These are phyloP conservation scores for Psidium guajava DNA, from an alignment of 345 rosid genomes.

Conservation along the genomic window DNA sequence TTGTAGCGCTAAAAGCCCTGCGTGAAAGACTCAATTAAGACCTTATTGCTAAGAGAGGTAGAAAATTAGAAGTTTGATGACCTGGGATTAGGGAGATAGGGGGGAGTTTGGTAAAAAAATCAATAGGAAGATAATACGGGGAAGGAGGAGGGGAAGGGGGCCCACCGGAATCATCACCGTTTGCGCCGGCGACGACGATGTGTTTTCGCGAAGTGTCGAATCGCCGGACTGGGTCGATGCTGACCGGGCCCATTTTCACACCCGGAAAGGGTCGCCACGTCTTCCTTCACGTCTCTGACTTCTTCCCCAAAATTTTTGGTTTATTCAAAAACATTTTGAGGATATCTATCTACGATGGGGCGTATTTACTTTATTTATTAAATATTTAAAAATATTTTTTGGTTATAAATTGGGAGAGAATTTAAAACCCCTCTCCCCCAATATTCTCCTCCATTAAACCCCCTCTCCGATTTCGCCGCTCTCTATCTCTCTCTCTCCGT, in stretches of 20 bases:
- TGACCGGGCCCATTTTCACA: neutral
- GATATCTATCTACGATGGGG: neutral
- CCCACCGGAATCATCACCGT: neutral
- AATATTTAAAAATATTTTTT: too few species aligned
- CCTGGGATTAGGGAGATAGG: too few species aligned
- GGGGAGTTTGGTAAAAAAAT: neutral
- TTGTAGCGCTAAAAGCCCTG: rapidly evolving
- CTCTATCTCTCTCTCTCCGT: neutral
- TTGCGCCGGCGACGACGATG: neutral
- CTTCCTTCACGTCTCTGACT: constrained; percentile 6
- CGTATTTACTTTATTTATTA: neutral
- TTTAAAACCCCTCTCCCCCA: neutral
- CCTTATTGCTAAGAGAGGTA: rapidly evolving
- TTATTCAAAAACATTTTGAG: neutral
- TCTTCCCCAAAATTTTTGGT: neutral
- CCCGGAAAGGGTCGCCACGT: neutral
- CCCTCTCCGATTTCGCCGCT: constrained; percentile 7
- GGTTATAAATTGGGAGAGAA: neutral
- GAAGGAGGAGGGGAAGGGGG: neutral
- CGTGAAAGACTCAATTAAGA: neutral
- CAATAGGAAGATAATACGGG: neutral
- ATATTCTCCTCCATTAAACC: constrained; percentile 1
- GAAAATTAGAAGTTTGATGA: neutral
- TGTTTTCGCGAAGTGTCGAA: neutral
- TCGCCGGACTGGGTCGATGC: neutral